Conservation (phyloP, 768 basidiomycete species). For the Chalciporus piperatus region DNA sequence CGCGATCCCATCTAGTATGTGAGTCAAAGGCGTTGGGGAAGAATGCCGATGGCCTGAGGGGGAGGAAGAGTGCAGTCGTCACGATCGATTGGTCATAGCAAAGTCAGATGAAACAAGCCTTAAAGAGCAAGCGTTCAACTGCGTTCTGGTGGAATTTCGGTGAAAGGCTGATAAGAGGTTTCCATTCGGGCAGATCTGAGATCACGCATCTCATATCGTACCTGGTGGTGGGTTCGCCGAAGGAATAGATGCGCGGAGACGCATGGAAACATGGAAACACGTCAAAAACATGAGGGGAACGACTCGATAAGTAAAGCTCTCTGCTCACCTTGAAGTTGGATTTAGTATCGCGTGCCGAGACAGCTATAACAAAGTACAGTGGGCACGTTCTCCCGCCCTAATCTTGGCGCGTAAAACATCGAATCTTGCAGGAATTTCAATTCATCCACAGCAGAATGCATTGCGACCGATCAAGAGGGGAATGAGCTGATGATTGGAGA, state of each 20-base stretch:
- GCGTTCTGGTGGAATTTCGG: conserved; percentile 17
- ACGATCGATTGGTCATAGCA: conserved; percentile 23
- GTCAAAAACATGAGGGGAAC: conserved; percentile 26
- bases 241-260: conserved; percentile 13
- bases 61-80: neutral
- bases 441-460: conserved; percentile 11
- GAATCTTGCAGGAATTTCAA: conserved; percentile 11
- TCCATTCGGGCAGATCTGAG: conserved; percentile 23
- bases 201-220: conserved; percentile 10
- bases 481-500: conserved; percentile 22
- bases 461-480: conserved; percentile 24
- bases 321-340: conserved; percentile 12
- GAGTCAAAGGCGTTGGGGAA: neutral
- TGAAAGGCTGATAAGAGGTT: conserved; percentile 30
- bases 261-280: conserved; percentile 21
- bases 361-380: neutral
- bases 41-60: conserved; percentile 13
- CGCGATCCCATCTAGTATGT: conserved; percentile 10
- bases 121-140: conserved; percentile 3
- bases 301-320: conserved; percentile 11
- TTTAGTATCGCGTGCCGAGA: conserved; percentile 12
- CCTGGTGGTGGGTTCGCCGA: conserved; percentile 23
- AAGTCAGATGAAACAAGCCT: conserved; percentile 3
- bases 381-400: conserved; percentile 8
- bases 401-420: conserved; percentile 7